Base-by-base conservation (phyloP, 1,139 yeast species). In the Scheffersomyces cryptocercus region DNA sequence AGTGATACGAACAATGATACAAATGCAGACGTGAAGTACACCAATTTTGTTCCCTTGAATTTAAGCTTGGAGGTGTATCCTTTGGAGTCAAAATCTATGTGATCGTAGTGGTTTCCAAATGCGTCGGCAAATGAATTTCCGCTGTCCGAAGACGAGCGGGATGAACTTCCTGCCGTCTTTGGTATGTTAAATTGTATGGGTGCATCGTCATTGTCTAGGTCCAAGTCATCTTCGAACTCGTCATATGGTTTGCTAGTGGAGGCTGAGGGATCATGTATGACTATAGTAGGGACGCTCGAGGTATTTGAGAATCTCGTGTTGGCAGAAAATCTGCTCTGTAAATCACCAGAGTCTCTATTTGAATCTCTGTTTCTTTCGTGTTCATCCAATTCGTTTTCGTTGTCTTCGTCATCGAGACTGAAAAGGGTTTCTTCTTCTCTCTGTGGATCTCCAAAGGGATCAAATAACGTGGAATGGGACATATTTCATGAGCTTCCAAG, bases 1-100 rank as follows among this genome's bases (percentile, higher is more conserved):
- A 89, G 70, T 44, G 89, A 84, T 11, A 89, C 96, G 42, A 95
- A 95, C 6, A 88, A 70, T 29, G 91, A 83, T 15, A 88, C 95
- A 63, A 88, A 88, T 9, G 85, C 82, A 1, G 91, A 81, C 3
- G 95, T 88, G 65, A 88, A 85, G 61, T 88, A 88, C 11, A 83
- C 77, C 40, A 83, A 61, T 29, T 61, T 51, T 30, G 56, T 68
- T 7, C 79, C 79, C 50, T 74, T 73, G 55, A 74, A 71, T 31
- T 43, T 48, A 8, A 69, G 55, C 36, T 57, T 58, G 7, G 56
- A 49, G 0, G 77, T 72, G 48, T 73, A 73, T 14, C 52, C 48
- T 43, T 64, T 62, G 24, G 67, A 61, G 48, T 73, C 62, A 46
- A 73, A 73, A 50, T 74, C 70, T 7, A 74, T 53, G 38, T 73